Evolutionary conservation across 1,139 yeast species (phyloP), one percentile per base, ranked within the genome.

Genomic region (Nakaseomyces glabratus): DNA sequence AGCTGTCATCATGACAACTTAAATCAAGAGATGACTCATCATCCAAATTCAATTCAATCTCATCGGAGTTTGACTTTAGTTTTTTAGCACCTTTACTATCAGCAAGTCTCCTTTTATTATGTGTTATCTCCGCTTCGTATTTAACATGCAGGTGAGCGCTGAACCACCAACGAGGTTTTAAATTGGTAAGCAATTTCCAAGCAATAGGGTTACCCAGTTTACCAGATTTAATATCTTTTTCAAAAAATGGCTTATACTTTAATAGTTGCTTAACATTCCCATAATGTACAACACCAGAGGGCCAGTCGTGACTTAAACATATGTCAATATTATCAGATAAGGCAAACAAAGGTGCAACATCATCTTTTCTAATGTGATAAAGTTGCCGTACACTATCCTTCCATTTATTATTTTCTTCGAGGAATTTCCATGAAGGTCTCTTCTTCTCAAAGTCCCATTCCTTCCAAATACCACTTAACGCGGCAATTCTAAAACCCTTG

Each of bases 301-400:
- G 99, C 99, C 99, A 90, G 60, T 90, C 99, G 56, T 90, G 99
- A 31, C 82, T 72, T 38, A 88, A 42, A 49, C 80, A 85, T 9
- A 73, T 33, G 28, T 57, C 54, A 23, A 52, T 24, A 17, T 35
- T 35, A 40, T 48, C 52, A 51, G 53, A 40, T 52, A 62, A 36
- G 43, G 69, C 49, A 38, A 63, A 52, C 43, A 84, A 59, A 44
- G 81, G 80, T 25, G 75, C 48, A 37, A 71, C 72, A 39, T 79
- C 88, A 39, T 64, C 63, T 26, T 76, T 73, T 40, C 93, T 68
- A 6, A 78, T 71, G 60, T 90, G 98, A 55, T 90, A 57, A 30
- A 90, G 1, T 71, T 72, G 25, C 80, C 73, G 43, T 79, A 62
- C 35, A 74, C 54, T 2, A 71, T 53, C 6, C 56, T 49, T 1